These are phyloP conservation scores for Carex kokanica DNA, from an alignment of 176 grass and related monocot species.

Conservation along the genomic window DNA sequence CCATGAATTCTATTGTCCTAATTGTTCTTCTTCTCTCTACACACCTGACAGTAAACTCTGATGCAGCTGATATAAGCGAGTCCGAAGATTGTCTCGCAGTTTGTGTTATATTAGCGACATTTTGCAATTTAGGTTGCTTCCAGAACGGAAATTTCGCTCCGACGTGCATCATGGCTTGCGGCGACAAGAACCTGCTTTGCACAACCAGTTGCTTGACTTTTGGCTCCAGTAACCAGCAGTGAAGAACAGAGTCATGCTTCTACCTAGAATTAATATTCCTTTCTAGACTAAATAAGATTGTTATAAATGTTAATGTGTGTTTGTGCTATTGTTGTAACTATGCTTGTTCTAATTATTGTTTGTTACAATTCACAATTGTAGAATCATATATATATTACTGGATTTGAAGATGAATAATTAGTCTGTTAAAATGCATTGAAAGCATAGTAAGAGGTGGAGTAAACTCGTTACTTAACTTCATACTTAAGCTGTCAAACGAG, in stretches of 20 bases:
- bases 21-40: constrained; percentile 12
- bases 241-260: not conserved
- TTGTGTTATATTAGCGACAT: not conserved
- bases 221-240: not conserved
- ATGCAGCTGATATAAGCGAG: not conserved
- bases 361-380: not conserved
- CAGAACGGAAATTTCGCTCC: not conserved
- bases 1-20: not conserved
- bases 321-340: not conserved
- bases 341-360: not conserved
- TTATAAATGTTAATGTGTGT: not conserved
- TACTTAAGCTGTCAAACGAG: too few relatives aligned
- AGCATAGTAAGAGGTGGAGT: too few relatives aligned
- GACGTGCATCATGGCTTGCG: constrained; percentile 17
- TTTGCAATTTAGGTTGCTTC: constrained; percentile 9
- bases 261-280: not conserved
- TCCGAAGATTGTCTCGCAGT: not conserved
- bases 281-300: not conserved
- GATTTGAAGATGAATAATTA: not conserved
- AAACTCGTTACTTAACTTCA: too few relatives aligned
- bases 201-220: not conserved
- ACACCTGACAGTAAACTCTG: not conserved
- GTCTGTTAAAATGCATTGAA: not conserved
- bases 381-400: not conserved
- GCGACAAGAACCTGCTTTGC: constrained; percentile 3